Percentiles rank a stretch among this genome's conserved stretches.
Conservation (phyloP, 2,329 filamentous ascomycete genomes). For the Elsinoe batatas region DNA sequence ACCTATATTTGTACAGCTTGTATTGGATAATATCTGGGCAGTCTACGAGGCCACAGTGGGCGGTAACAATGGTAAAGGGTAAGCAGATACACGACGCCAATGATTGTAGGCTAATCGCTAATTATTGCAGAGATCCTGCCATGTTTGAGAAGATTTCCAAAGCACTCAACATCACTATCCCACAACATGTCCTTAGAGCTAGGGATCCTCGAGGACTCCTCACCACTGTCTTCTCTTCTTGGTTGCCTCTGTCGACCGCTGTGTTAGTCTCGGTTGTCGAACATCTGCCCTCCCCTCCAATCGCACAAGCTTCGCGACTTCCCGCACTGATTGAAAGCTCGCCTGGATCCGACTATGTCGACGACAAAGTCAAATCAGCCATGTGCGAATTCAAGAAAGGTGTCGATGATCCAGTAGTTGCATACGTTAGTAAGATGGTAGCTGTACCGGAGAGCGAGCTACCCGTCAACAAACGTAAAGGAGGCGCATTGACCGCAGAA, state of each 20-base stretch:
- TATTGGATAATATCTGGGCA: slow-evolving; percentile 92
- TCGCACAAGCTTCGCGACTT: slow-evolving; percentile 69
- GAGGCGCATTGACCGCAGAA: slow-evolving; percentile 66
- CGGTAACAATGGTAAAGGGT: slow-evolving; percentile 71
- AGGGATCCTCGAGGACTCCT: slow-evolving; percentile 75
- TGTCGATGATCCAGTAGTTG: slow-evolving; percentile 68
- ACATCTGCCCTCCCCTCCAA: slow-evolving; percentile 73
- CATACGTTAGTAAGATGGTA: slow-evolving; percentile 97
- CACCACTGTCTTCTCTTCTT: slow-evolving; percentile 75
- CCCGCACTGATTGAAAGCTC: slow-evolving; percentile 70
- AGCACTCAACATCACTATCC: slow-evolving; percentile 72
- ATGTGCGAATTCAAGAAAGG: slow-evolving; percentile 70
- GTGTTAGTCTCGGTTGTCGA: slow-evolving; percentile 89
- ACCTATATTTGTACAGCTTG: slow-evolving; percentile 94
- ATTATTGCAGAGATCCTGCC: slow-evolving; percentile 52
- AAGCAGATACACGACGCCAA: slow-evolving; percentile 37
- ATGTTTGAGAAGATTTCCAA: slow-evolving; percentile 93
- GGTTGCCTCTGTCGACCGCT: slow-evolving; percentile 88
- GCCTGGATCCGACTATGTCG: slow-evolving; percentile 64
- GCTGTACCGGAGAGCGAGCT: slow-evolving; percentile 88
- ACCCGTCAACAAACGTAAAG: slow-evolving; percentile 70
- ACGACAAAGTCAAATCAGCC: slow-evolving; percentile 60
- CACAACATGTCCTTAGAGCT: slow-evolving; percentile 73
- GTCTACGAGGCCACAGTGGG: slow-evolving; percentile 86
- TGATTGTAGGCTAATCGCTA: not conserved